Base-by-base conservation (phyloP, 2,329 filamentous ascomycete genomes). In the Fusarium setosum region DNA sequence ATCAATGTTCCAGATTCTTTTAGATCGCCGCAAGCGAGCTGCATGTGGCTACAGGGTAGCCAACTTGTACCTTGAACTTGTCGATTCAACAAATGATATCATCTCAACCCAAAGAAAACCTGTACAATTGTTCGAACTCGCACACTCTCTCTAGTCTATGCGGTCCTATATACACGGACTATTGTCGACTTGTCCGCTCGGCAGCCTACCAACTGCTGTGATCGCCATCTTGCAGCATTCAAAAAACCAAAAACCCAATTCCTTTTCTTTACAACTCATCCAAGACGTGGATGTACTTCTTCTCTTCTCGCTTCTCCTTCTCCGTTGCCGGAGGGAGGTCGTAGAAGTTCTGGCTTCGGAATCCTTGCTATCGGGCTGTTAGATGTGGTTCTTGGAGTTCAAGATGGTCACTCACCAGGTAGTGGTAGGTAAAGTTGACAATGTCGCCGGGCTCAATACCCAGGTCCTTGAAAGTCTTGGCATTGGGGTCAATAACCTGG, bases 381-480 rank as follows among this genome's bases (percentile, higher is more conserved):
- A 69, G 67, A 42, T 18, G 7, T 13, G 45, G 40, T 24, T 20
- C 17, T 18, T 24, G 18, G 7, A 24, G 37, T 20, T 26, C 15
- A 12, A 17, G 13, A 24, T 11, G 15, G 31, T 5, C 32, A 82
- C 91, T 81, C 84, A 96, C 93, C 84, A 98, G 80, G 81, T 99
- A 99, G 80, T 96, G 92, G 81, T 95, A 98, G 68, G 93, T 97
- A 77, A 93, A 89, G 78, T 92, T 90, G 78, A 87, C 90, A 73
- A 98, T 87, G 66, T 98, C 94, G 44, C 89, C 92, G 26, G 95
- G 93, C 80, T 94, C 91, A 67, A 99, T 97, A 62, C 88, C 92
- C 44, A 99, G 86, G 75, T 98, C 94, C 80, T 92, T 92, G 83
- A 98, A 97, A 2, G 96, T 98, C 87, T 97, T 98, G 68, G 96